Percentiles rank a stretch among this genome's conserved stretches.
phyloP scores from a whole-genome alignment of 352 stramenopile genomes.

The Pythium utonaiense region DNA sequence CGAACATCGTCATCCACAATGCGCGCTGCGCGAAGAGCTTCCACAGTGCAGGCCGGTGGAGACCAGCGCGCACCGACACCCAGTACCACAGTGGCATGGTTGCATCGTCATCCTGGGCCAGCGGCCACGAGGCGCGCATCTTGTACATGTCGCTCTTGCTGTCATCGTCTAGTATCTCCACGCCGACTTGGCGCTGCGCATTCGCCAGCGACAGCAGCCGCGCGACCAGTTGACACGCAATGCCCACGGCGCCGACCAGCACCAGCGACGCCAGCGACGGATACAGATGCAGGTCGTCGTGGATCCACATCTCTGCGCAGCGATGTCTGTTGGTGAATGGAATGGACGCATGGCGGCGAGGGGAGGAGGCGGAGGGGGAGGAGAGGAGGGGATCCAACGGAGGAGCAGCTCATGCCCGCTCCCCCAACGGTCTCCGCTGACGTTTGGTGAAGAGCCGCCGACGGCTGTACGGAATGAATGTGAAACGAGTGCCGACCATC shows the following conservation, averaged over 20 bases:
- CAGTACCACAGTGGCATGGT: constrained; percentile 7
- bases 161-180: not conserved
- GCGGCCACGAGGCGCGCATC: constrained; percentile 2
- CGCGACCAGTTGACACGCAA: constrained; percentile 35
- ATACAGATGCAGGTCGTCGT: constrained; percentile 44
- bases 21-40: constrained; percentile 8
- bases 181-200: constrained; percentile 1
- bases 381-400: not conserved
- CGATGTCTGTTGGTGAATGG: not conserved
- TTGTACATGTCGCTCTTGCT: not conserved
- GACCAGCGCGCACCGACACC: constrained; percentile 5
- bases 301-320: constrained; percentile 16
- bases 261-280: constrained; percentile 31
- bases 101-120: constrained; percentile 1
- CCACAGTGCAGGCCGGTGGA: constrained; percentile 11
- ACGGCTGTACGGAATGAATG: not conserved
- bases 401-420: not conserved
- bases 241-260: constrained; percentile 23
- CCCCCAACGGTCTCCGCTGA: not conserved
- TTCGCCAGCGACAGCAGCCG: constrained; percentile 8
- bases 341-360: too few species aligned
- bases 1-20: constrained; percentile 1
- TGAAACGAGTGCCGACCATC: not conserved
- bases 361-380: too few species aligned
- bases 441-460: not conserved